Evolutionary conservation across 176 grass and related monocot species (phyloP).

Genomic region (Eremochloa ophiuroides): DNA sequence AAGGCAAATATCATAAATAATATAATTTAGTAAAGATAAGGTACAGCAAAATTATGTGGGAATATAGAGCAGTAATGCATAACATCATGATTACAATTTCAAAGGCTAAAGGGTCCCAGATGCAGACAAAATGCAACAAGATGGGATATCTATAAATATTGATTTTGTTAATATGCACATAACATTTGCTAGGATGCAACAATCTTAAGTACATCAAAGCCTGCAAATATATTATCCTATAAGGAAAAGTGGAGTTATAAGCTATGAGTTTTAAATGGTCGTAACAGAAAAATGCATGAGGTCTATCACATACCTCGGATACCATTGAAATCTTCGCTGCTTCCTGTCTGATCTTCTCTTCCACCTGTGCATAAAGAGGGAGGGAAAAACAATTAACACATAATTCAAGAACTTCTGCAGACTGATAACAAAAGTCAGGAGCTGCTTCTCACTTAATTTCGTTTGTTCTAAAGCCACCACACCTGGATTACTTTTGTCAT

Average conservation of each 20-base stretch:
- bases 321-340: conserved; percentile 55
- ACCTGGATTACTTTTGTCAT: conserved; percentile 51
- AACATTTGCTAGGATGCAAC: neutral
- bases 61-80: neutral
- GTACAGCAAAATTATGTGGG: neutral
- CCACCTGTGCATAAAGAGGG: conserved; percentile 19
- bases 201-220: neutral
- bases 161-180: neutral
- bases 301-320: conserved; percentile 17
- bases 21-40: neutral
- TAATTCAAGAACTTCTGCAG: neutral
- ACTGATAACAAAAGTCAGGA: neutral
- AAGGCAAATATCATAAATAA: conserved; percentile 5
- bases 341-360: conserved; percentile 54
- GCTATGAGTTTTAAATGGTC: neutral
- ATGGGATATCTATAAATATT: neutral
- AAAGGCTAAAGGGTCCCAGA: neutral
- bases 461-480: conserved; percentile 28
- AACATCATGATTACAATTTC: neutral
- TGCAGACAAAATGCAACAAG: neutral
- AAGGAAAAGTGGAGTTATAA: neutral
- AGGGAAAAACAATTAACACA: neutral
- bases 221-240: neutral
- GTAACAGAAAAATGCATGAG: neutral
- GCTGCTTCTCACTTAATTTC: conserved; percentile 50